Evolutionary conservation across 352 stramenopile genomes (phyloP).

Genomic region (Phytophthora megakarya): DNA sequence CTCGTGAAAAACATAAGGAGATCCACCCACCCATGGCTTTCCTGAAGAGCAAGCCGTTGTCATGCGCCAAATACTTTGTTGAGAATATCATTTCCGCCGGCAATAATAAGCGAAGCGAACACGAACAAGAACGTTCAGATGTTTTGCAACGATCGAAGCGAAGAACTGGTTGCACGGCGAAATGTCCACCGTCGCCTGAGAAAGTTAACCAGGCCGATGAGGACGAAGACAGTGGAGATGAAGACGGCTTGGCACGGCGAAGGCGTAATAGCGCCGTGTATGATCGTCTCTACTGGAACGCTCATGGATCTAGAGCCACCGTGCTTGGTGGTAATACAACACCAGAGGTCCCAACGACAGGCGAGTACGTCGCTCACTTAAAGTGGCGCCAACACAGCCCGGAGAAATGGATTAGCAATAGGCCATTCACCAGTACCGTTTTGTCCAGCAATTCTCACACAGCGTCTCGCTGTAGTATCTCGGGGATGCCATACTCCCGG

Average conservation of each 20-base stretch:
- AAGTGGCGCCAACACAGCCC: slow-evolving; percentile 60
- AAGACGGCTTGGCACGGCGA: slow-evolving; percentile 16
- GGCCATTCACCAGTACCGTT: slow-evolving; percentile 58
- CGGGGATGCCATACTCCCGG: slow-evolving; percentile 36
- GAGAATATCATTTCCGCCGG: slow-evolving; percentile 46
- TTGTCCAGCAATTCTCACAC: slow-evolving; percentile 52
- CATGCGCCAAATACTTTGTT: slow-evolving; percentile 66
- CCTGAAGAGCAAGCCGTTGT: slow-evolving; percentile 56
- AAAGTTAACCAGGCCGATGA: slow-evolving; percentile 25
- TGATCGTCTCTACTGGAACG: slow-evolving; percentile 36
- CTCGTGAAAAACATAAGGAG: slow-evolving; percentile 67
- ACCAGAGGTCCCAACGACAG: slow-evolving; percentile 42
- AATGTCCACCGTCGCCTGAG: slow-evolving; percentile 33
- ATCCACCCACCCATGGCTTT: slow-evolving; percentile 70
- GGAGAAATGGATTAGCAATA: slow-evolving; percentile 53
- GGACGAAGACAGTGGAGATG: slow-evolving; percentile 20
- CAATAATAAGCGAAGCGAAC: slow-evolving; percentile 15
- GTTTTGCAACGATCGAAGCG: slow-evolving; percentile 1
- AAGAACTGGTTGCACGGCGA: slow-evolving; percentile 33
- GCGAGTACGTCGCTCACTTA: slow-evolving; percentile 60
- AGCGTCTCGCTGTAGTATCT: slow-evolving; percentile 53
- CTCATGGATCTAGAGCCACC: slow-evolving; percentile 24
- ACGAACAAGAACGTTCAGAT: slow-evolving; percentile 16
- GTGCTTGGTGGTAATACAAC: slow-evolving; percentile 26
- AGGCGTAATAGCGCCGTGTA: slow-evolving; percentile 32